Evolutionary conservation across 805 yeast species (phyloP), one percentile per base, ranked within the genome.

Genomic region (Candida morakotiae): DNA sequence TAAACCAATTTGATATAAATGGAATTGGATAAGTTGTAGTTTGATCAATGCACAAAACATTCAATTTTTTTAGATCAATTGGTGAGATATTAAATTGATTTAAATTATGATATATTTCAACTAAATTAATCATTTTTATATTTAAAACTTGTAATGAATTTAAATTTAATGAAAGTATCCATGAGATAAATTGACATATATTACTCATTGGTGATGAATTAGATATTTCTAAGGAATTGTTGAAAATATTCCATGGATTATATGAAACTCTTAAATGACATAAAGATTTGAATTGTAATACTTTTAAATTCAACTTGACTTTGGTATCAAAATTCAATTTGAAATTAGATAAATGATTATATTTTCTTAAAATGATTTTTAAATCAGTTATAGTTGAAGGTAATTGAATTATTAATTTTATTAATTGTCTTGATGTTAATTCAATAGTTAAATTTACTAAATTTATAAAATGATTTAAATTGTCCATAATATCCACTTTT

Each of bases 1-100:
- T 28, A 3, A 34, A 21, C 38, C 31, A 34, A 28, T 13, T 34
- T 5, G 32, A n/a, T 16, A 34, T 5, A 11, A n/a, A 22, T 9
- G 13, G 16, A 16, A 28, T 34, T 17, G 33, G 35, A 16, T 29
- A 10, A 16, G 23, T n/a, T n/a, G 37, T 30, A 18, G 36, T 39
- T 28, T 49, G 55, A 36, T 59, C 60, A 16, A 59, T 38, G 9
- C 48, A 29, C n/a, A 58, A 35, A 16, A 55, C 17, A 21, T 51
- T 47, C 17, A 59, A 38, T 2, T 33, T 31, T 3, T 51, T 48
- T 26, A 56, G 49, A 0, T 33, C 19, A 18, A 20, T n/a, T 24
- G 15, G 19, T 3, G 14, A 9, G 5, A 18, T 5, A 18, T 16
- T 18, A 4, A 13, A 26, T n/a, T 19, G 6, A 18, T 26, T 25